Evolutionary conservation across 2,329 filamentous ascomycete species (phyloP), one percentile per base, ranked within the genome.

Genomic region (Arthrobotrys megalospora): DNA sequence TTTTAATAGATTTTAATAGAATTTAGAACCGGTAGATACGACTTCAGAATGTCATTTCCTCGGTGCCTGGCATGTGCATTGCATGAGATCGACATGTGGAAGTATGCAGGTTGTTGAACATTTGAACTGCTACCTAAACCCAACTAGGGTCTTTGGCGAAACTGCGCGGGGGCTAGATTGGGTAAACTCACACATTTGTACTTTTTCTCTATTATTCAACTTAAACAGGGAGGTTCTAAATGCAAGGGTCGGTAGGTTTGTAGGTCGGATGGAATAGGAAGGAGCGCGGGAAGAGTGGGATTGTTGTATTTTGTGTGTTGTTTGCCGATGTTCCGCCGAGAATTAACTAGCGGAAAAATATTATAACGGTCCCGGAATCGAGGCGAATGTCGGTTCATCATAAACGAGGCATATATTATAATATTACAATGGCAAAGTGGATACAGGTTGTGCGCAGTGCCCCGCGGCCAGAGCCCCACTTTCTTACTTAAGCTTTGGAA

Each of bases 261-360:
- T 34, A 10, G 32, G n/a, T 32, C 32, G 34, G 10, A 12, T 58
- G 4, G 16, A 60, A 24, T 32, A 60, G 55, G 55, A 60, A 60
- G 55, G 55, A 10, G 36, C 5, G 36, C n/a, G 3, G 6, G 55
- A 60, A 41, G 12, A 3, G 12, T 12, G n/a, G 8, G 19, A 24
- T 43, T 60, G 55, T 60, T 60, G 55, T 5, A 43, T 60, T 60
- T 60, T 60, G 6, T 43, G 55, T 43, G 55, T 60, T 60, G 55
- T 36, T 52, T 48, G 16, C 24, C 24, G 24, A 28, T 28, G 24
- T 28, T 28, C 5, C 24, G 24, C 24, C 24, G 24, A 28, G 24
- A n/a, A n/a, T n/a, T 28, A 28, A 5, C 24, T 12, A 38, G 1
- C 3, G 36, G 2, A 8, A 8, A 1, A 12, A 3, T 38, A 38